phyloP scores from a whole-genome alignment of 768 basidiomycete species.

The Macrolepiota fuliginosa region DNA sequence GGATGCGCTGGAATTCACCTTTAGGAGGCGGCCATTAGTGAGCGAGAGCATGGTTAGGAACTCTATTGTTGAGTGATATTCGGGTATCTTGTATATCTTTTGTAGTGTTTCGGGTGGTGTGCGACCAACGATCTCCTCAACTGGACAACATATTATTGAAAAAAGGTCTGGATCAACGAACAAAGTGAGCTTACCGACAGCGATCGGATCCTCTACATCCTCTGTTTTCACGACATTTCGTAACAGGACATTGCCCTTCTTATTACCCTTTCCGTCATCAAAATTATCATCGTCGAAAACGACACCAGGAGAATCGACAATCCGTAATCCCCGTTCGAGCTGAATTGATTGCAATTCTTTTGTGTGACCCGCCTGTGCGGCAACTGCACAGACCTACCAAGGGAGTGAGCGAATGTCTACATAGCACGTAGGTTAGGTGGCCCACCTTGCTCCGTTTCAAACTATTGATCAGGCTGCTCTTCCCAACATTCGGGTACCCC shows the following conservation, averaged over 20 bases:
- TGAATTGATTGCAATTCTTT: slow-evolving; percentile 89
- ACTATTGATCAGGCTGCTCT: slow-evolving; percentile 92
- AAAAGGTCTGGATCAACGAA: not conserved
- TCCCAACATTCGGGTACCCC: slow-evolving; percentile 97
- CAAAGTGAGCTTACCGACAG: slow-evolving; percentile 61
- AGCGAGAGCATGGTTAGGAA: slow-evolving; percentile 91
- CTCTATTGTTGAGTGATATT: slow-evolving; percentile 68
- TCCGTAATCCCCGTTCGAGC: slow-evolving; percentile 87
- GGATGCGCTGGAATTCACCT: slow-evolving; percentile 42
- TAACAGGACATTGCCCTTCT: slow-evolving; percentile 67
- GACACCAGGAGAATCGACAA: slow-evolving; percentile 97
- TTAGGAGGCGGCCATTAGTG: slow-evolving; percentile 77
- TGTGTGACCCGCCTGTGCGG: slow-evolving; percentile 93
- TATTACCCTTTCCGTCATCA: slow-evolving; percentile 39
- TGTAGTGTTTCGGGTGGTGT: slow-evolving; percentile 70
- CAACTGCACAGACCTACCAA: slow-evolving; percentile 82
- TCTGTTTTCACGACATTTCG: slow-evolving; percentile 91
- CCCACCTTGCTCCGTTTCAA: slow-evolving; percentile 78
- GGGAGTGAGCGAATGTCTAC: not conserved
- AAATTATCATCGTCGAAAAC: slow-evolving; percentile 83
- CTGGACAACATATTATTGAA: slow-evolving; percentile 34
- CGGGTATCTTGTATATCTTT: slow-evolving; percentile 84
- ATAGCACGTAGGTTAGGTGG: not conserved
- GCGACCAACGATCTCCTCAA: slow-evolving; percentile 81
- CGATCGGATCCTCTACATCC: slow-evolving; percentile 86